Conservation (phyloP, 2,329 filamentous ascomycete genomes). For the Endocalyx cinctus region DNA sequence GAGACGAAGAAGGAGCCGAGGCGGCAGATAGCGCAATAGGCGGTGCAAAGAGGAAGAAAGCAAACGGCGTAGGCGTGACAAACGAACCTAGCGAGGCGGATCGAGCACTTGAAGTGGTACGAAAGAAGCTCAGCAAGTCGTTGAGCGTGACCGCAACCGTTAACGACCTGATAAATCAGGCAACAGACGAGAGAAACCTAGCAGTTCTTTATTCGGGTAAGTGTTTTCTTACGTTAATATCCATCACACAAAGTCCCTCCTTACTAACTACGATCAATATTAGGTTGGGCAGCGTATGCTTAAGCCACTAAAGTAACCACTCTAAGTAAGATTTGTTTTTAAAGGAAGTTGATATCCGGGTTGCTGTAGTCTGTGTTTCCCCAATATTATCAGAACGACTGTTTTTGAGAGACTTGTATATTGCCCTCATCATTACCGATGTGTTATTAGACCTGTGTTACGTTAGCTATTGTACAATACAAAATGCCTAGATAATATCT, state of each 20-base stretch:
- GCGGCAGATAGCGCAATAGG: slow-evolving; percentile 36
- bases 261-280: slow-evolving; percentile 7
- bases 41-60: slow-evolving; percentile 33
- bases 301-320: no score
- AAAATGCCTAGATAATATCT: no score
- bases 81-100: slow-evolving; percentile 75
- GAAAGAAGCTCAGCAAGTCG: slow-evolving; percentile 93
- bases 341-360: no score
- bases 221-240: slow-evolving; percentile 19
- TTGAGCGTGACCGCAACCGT: slow-evolving; percentile 93
- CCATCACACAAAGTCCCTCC: no score
- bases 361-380: no score
- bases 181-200: slow-evolving; percentile 86
- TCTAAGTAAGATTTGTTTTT: no score
- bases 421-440: no score
- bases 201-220: slow-evolving; percentile 81
- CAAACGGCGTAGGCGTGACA: slow-evolving; percentile 26
- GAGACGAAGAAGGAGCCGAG: slow-evolving; percentile 33
- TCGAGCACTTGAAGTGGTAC: slow-evolving; percentile 83
- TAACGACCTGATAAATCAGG: slow-evolving; percentile 94
- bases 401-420: no score
- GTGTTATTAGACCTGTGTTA: no score
- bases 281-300: slow-evolving; percentile 40
- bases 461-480: no score
- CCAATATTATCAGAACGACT: no score